Conservation (phyloP, 1,284 basidiomycete species). For the Ceratobasidium sp. region DNA sequence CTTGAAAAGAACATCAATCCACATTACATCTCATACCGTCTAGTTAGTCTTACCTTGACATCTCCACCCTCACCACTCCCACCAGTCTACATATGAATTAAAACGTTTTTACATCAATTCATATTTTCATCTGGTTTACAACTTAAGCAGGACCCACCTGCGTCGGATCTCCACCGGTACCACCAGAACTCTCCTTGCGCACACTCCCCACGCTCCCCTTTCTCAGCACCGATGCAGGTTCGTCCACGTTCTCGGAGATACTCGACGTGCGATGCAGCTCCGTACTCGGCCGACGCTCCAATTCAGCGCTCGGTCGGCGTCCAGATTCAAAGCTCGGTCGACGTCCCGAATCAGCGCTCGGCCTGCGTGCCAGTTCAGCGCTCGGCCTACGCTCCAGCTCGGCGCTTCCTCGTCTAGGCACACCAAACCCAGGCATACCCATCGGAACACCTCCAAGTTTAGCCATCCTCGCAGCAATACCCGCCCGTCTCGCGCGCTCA, state of each 20-base stretch:
- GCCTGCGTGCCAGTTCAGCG: not conserved
- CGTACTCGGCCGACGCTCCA: not conserved
- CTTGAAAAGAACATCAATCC: constrained; percentile 1
- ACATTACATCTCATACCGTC: not conserved
- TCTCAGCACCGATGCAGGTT: constrained; percentile 21
- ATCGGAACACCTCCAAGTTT: constrained; percentile 89
- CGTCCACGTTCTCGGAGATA: constrained; percentile 16
- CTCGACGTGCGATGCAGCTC: not conserved
- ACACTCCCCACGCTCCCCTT: constrained; percentile 32
- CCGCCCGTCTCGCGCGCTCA: constrained; percentile 81
- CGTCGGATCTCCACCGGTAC: constrained; percentile 33
- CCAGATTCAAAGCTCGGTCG: not conserved
- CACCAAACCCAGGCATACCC: constrained; percentile 62
- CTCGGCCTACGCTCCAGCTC: constrained; percentile 20
- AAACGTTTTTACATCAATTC: not conserved
- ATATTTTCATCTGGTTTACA: not conserved
- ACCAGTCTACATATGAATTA: not conserved
- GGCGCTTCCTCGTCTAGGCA: constrained; percentile 9
- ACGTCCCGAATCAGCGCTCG: not conserved
- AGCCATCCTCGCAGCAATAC: constrained; percentile 90
- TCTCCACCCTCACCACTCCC: constrained; percentile 5
- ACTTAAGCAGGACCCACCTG: constrained; percentile 18
- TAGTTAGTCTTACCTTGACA: constrained; percentile 3
- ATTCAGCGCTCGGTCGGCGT: not conserved
- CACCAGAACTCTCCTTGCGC: constrained; percentile 1